Evolutionary conservation across 2,329 filamentous ascomycete species (phyloP).

Genomic region (Trichoderma hamatum): DNA sequence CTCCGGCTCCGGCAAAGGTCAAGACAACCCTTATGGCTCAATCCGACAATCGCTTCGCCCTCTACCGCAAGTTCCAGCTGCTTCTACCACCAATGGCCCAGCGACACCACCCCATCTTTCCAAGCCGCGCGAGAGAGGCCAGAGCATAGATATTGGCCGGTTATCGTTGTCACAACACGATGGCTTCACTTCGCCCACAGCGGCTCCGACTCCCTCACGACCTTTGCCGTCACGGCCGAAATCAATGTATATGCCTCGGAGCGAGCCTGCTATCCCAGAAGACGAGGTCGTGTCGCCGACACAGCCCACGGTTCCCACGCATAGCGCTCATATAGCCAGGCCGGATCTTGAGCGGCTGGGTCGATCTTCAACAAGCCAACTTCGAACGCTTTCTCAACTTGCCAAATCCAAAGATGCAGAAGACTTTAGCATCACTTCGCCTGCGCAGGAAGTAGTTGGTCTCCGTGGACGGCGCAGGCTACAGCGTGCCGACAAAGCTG

Average conservation of each 20-base stretch:
- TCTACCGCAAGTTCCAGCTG: constrained; percentile 66
- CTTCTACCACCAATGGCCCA: constrained; percentile 46
- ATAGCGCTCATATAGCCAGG: constrained; percentile 54
- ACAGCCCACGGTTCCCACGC: constrained; percentile 29
- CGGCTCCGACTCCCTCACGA: constrained; percentile 43
- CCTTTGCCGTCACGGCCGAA: constrained; percentile 54
- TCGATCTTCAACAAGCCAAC: constrained; percentile 85
- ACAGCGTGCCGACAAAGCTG: constrained; percentile 67
- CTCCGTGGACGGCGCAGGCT: constrained; percentile 81
- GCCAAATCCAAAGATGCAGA: constrained; percentile 75
- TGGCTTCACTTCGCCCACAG: constrained; percentile 45
- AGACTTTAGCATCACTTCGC: constrained; percentile 77
- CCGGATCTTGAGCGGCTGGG: constrained; percentile 82
- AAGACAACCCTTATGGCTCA: constrained; percentile 70
- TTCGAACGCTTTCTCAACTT: constrained; percentile 83
- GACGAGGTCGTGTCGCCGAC: constrained; percentile 39
- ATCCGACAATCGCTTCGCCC: constrained; percentile 78
- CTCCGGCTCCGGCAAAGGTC: constrained; percentile 46
- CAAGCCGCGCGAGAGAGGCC: constrained; percentile 57
- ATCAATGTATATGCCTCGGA: constrained; percentile 63
- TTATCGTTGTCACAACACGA: constrained; percentile 54
- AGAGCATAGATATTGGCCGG: constrained; percentile 66
- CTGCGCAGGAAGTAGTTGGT: constrained; percentile 84
- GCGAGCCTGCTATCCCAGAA: constrained; percentile 53
- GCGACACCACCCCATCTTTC: constrained; percentile 33